These are phyloP conservation scores for Manihot esculenta DNA, from an alignment of 441 rosid species.

Conservation along the genomic window DNA sequence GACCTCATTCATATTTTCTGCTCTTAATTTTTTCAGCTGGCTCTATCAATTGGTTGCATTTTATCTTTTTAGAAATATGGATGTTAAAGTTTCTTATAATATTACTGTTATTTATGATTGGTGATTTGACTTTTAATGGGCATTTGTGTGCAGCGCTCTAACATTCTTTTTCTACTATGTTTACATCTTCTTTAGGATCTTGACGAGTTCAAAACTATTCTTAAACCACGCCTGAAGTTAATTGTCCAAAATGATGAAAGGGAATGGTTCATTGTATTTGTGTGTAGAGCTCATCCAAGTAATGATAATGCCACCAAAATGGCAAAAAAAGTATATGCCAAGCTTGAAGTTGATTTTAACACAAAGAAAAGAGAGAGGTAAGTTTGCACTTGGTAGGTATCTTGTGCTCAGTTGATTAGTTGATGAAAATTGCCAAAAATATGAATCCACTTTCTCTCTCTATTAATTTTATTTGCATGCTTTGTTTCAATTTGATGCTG, in stretches of 20 bases:
- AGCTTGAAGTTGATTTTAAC: constrained; percentile 95
- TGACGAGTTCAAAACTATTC: constrained; percentile 94
- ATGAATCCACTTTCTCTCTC: background rate
- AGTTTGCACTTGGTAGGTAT: constrained; percentile 19
- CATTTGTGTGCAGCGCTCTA: constrained; percentile 1
- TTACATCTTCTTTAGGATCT: constrained; percentile 59
- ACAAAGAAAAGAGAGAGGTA: constrained; percentile 96
- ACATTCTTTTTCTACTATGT: constrained; percentile 22
- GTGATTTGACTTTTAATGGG: background rate
- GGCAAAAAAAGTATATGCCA: constrained; percentile 88
- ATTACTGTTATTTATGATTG: constrained; percentile 4
- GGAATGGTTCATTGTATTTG: constrained; percentile 98
- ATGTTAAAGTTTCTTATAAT: background rate
- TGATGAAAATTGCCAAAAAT: constrained; percentile 4
- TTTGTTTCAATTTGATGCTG: background rate
- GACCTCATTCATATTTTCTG: background rate
- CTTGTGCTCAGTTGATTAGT: constrained; percentile 4
- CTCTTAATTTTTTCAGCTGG: background rate
- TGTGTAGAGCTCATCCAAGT: constrained; percentile 88
- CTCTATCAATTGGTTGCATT: background rate
- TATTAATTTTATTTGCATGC: background rate
- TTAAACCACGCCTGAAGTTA: constrained; percentile 88
- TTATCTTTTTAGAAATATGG: background rate
- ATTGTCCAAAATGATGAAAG: constrained; percentile 94
- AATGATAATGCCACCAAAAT: constrained; percentile 86